These are phyloP conservation scores for Cladosporium phlei DNA, from an alignment of 2,329 filamentous ascomycete species.

Conservation along the genomic window DNA sequence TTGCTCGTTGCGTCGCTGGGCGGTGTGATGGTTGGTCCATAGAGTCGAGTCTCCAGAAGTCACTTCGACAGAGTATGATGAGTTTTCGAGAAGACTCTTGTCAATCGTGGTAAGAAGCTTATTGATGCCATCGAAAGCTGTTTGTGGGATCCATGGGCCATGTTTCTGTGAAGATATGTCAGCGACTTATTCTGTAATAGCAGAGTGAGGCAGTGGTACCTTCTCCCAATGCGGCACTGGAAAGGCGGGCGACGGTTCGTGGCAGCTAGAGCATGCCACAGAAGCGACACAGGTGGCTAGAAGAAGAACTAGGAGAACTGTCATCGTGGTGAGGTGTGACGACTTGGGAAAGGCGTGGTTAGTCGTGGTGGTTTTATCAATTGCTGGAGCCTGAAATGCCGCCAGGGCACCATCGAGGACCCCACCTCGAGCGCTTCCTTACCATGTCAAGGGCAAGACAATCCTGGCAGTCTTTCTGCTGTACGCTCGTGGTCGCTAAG, in stretches of 20 bases:
- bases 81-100: slow-evolving; percentile 28
- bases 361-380: no score
- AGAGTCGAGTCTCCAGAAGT: slow-evolving; percentile 37
- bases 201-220: no score
- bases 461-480: no score
- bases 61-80: slow-evolving; percentile 39
- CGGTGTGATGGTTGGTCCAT: slow-evolving; percentile 38
- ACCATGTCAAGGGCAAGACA: no score
- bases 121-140: slow-evolving; percentile 31
- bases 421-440: no score
- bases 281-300: no score
- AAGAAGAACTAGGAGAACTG: no score
- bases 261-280: slow-evolving; percentile 23
- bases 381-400: no score
- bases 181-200: slow-evolving; percentile 23
- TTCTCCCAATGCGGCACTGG: slow-evolving; percentile 31
- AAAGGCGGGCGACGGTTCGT: slow-evolving; percentile 36
- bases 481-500: no score
- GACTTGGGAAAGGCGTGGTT: no score
- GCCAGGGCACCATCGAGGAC: no score
- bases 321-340: no score
- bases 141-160: slow-evolving; percentile 9
- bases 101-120: slow-evolving; percentile 25
- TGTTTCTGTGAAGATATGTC: neutral
- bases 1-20: slow-evolving; percentile 32